Evolutionary conservation across 768 basidiomycete species (phyloP).

Genomic region (Suillus fuscotomentosus): DNA sequence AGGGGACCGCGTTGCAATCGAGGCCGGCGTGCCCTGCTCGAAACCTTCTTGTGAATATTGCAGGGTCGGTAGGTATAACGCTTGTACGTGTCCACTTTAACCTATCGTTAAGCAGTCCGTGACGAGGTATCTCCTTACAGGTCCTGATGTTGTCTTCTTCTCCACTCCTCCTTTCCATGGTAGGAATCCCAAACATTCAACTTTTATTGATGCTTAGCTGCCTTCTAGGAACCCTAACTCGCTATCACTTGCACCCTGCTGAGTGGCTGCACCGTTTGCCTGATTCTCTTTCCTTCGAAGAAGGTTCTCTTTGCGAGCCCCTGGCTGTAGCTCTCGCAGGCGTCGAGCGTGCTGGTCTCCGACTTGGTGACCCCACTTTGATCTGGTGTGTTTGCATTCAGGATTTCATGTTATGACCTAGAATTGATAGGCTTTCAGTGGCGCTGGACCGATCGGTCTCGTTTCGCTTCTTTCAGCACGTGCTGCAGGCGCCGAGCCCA

Average conservation of each 20-base stretch:
- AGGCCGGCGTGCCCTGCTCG: constrained; percentile 68
- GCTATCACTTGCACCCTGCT: constrained; percentile 67
- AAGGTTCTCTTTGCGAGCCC: constrained; percentile 68
- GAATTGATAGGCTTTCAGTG: constrained; percentile 35
- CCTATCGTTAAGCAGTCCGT: too few relatives aligned
- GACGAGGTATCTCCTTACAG: constrained; percentile 14
- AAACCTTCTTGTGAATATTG: constrained; percentile 60
- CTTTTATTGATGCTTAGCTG: background rate
- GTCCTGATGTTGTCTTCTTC: constrained; percentile 57
- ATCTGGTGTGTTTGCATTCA: constrained; percentile 46
- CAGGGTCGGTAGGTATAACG: constrained; percentile 64
- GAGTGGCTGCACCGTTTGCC: constrained; percentile 69
- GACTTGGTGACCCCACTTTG: constrained; percentile 62
- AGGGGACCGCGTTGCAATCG: constrained; percentile 70
- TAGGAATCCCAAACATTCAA: constrained; percentile 17
- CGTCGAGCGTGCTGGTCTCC: constrained; percentile 61
- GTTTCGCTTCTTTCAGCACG: constrained; percentile 60
- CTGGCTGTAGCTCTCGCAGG: constrained; percentile 67
- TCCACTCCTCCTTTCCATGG: constrained; percentile 71
- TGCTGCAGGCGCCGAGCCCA: constrained; percentile 68
- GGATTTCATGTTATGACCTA: background rate
- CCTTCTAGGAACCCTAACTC: constrained; percentile 53
- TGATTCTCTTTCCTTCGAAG: constrained; percentile 60
- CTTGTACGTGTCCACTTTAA: constrained; percentile 35
- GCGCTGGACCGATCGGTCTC: constrained; percentile 68